Evolutionary conservation across 306 rosid species (phyloP).

Genomic region (Glycine tomentella): DNA sequence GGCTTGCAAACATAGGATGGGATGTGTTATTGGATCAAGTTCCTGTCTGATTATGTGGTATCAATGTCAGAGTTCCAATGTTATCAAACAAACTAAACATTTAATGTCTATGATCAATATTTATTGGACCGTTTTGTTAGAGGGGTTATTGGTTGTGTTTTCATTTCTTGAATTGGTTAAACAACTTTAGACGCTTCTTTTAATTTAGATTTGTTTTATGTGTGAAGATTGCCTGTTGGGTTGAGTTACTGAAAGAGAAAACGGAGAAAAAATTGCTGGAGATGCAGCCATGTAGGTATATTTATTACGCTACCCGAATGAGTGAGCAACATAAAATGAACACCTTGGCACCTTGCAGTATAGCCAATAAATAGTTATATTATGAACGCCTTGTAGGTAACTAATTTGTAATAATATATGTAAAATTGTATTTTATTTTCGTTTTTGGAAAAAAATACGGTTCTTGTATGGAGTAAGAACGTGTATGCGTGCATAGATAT

Average conservation of each 20-base stretch:
- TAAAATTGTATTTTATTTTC: background rate
- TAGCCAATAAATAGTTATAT: background rate
- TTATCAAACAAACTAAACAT: background rate
- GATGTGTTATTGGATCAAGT: conserved; percentile 2
- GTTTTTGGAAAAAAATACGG: background rate
- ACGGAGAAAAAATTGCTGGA: background rate
- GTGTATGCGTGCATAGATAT: too few species aligned
- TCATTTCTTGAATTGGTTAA: conserved; percentile 1
- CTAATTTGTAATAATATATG: background rate
- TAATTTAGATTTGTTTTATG: background rate
- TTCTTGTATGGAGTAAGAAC: too few species aligned
- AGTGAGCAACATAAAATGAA: background rate
- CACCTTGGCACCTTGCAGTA: too few species aligned
- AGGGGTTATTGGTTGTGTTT: background rate
- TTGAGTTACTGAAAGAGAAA: background rate
- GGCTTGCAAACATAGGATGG: conserved; percentile 24
- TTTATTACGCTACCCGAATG: background rate
- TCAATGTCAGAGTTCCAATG: background rate
- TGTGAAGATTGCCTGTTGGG: background rate
- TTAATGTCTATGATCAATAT: background rate
- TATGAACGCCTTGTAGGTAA: background rate
- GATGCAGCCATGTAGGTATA: background rate
- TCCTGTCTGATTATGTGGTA: conserved; percentile 20
- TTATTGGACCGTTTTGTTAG: conserved; percentile 42
- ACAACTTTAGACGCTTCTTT: conserved; percentile 5